A percentile compares a stretch with the other conserved stretches of the same genome.
phyloP scores from a whole-genome alignment of 495 filamentous ascomycete species.

The Aspergillus nidulans region DNA sequence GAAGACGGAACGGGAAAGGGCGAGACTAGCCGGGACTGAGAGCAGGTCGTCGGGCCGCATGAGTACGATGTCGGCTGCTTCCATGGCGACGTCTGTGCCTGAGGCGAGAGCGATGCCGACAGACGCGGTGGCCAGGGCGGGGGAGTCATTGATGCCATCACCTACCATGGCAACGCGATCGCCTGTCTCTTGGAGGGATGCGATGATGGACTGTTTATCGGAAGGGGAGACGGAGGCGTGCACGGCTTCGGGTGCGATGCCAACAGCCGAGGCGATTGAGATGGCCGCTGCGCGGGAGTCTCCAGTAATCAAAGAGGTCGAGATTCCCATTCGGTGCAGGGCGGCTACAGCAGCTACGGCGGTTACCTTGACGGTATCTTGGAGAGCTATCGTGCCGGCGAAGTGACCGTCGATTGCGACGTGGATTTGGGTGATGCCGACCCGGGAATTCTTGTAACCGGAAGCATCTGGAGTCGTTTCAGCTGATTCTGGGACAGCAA shows the following conservation, averaged over 20 bases:
- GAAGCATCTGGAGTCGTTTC: conserved; percentile 34
- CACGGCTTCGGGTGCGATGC: conserved; percentile 70
- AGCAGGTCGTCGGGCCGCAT: conserved; percentile 91
- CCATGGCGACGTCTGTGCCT: conserved; percentile 96
- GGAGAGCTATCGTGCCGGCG: conserved; percentile 74
- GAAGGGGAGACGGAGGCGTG: conserved; percentile 80
- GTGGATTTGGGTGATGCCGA: conserved; percentile 84
- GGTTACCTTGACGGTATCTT: conserved; percentile 84
- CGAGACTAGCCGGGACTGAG: conserved; percentile 79
- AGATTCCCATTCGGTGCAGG: conserved; percentile 76
- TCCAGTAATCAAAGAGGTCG: conserved; percentile 87
- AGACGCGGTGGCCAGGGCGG: conserved; percentile 85
- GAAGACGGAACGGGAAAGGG: conserved; percentile 83
- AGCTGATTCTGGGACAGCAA: conserved; percentile 61
- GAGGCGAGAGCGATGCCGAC: conserved; percentile 89
- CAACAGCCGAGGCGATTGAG: conserved; percentile 76
- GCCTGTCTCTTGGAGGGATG: conserved; percentile 64
- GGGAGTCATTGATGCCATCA: conserved; percentile 98
- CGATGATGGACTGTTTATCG: conserved; percentile 82
- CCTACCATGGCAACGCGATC: conserved; percentile 93
- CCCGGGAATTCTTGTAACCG: conserved; percentile 21
- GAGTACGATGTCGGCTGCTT: conserved; percentile 92
- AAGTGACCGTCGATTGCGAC: conserved; percentile 79
- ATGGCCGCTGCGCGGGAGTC: conserved; percentile 79
- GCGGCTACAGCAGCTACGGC: conserved; percentile 82